Conservation (phyloP, 192 early-diverging fungal genomes). For the Kappamyces sp. region DNA sequence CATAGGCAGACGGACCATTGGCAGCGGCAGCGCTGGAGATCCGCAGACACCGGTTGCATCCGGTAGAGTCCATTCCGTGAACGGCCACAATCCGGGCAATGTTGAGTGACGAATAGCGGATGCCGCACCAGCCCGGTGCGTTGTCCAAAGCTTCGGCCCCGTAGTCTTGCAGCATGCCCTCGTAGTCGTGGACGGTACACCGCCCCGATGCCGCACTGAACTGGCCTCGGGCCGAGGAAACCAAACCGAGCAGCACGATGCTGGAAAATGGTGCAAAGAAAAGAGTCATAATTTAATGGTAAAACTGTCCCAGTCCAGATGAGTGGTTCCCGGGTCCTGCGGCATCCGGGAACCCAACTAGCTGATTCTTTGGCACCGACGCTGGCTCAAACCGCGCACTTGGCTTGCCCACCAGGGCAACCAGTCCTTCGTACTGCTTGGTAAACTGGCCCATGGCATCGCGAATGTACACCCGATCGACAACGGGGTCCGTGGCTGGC, state of each 20-base stretch:
- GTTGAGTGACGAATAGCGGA: conserved; percentile 16
- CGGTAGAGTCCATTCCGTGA: background rate
- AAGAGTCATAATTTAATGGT: too few relatives aligned
- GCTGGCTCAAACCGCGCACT: background rate
- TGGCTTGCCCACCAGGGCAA: conserved; percentile 5
- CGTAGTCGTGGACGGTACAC: too few relatives aligned
- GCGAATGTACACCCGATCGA: background rate
- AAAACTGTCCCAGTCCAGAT: too few relatives aligned
- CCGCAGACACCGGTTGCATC: conserved; percentile 14
- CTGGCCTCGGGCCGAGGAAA: too few relatives aligned
- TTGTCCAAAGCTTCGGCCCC: conserved; percentile 8
- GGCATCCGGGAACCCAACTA: too few relatives aligned
- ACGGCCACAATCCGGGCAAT: conserved; percentile 15
- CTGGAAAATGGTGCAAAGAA: too few relatives aligned
- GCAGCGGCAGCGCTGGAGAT: background rate
- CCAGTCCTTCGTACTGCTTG: background rate
- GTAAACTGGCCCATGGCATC: conserved; percentile 2
- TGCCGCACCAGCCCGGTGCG: conserved; percentile 19
- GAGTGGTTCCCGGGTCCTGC: too few relatives aligned
- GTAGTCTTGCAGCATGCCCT: too few relatives aligned
- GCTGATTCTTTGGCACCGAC: too few relatives aligned
- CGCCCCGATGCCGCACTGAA: too few relatives aligned
- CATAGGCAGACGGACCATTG: conserved; percentile 5
- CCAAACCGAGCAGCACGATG: too few relatives aligned
- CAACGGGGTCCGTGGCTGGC: background rate